Percentiles rank a stretch among this genome's conserved stretches.
These are phyloP conservation scores for Amniculicola lignicola DNA, from an alignment of 495 filamentous ascomycete species.

Conservation along the genomic window DNA sequence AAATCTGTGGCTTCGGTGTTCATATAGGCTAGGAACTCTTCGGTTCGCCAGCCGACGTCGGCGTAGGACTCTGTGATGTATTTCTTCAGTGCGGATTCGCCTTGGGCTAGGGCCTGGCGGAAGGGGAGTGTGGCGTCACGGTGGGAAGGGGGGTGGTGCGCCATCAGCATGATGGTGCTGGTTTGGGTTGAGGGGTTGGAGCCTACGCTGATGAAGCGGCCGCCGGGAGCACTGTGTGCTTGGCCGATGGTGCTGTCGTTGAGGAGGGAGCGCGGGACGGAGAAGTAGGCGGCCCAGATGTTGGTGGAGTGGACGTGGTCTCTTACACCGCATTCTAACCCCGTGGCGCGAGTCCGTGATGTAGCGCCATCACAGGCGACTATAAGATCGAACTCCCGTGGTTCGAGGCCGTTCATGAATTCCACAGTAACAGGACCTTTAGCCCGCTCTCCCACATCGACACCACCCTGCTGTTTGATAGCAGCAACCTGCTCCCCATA, in stretches of 20 bases:
- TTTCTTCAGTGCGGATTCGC: neutral
- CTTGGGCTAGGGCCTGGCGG: neutral
- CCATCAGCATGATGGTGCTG: conserved; percentile 39
- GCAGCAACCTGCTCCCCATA: conserved; percentile 46
- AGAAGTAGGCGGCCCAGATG: conserved; percentile 31
- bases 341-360: conserved; percentile 50
- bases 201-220: conserved; percentile 38
- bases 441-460: too few species aligned
- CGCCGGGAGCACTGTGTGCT: conserved; percentile 40
- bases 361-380: conserved; percentile 51
- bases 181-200: conserved; percentile 29
- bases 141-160: neutral
- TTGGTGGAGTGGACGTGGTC: conserved; percentile 41
- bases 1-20: conserved; percentile 47
- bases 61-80: neutral
- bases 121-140: neutral
- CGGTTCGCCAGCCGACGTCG: neutral
- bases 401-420: conserved; percentile 40
- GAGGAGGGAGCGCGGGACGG: conserved; percentile 43
- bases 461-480: conserved; percentile 34
- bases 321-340: conserved; percentile 43
- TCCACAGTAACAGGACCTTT: conserved; percentile 42
- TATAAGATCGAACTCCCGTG: conserved; percentile 48
- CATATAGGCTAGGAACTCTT: conserved; percentile 35
- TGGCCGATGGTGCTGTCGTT: conserved; percentile 46